Evolutionary conservation across 306 rosid species (phyloP), one percentile per base, ranked within the genome.

Genomic region (Macrotyloma uniflorum): DNA sequence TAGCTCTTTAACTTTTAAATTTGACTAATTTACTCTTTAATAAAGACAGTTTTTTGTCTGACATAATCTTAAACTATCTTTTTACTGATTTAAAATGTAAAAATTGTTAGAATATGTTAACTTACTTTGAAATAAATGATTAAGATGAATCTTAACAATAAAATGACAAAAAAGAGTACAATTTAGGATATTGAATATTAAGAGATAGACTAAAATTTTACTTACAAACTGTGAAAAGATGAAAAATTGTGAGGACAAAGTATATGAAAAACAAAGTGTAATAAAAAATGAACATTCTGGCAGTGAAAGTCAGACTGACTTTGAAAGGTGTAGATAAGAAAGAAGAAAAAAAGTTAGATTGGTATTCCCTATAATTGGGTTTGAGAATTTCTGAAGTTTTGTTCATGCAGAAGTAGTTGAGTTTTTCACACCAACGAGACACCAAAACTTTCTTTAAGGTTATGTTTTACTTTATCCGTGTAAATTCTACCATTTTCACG

Each of bases 261-360:
- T 42, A 42, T 12, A 12, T 3, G 16, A 12, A 42, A 42, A 5
- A 38, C 15, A 54, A 7, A 51, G 3, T 54, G 15, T 3, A 54
- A 24, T 57, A 24, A 12, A 1, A 7, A 9, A n/a, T 63, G 15
- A 19, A 42, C 46, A 42, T 20, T 53, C 49, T 22, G 12, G 32
- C 58, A n/a, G 57, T 28, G 23, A 24, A 55, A 67, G 69, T 78
- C 69, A 67, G 38, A 57, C 59, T 69, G 70, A 69, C 76, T 13
- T 67, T 43, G 35, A 22, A 42, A 42, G 1, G 50, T 67, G 54
- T 42, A 7, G 13, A 13, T 22, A 43, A 42, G 73, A 43, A 43
- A 67, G 43, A 66, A 5, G 0, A 8, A 8, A 8, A 26, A 4
- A 18, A 53, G 33, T 38, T 5, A 54, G 9, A 20, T 36, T 51